These are phyloP conservation scores for Microcera coccophila DNA, from an alignment of 2,329 filamentous ascomycete species.

Conservation along the genomic window DNA sequence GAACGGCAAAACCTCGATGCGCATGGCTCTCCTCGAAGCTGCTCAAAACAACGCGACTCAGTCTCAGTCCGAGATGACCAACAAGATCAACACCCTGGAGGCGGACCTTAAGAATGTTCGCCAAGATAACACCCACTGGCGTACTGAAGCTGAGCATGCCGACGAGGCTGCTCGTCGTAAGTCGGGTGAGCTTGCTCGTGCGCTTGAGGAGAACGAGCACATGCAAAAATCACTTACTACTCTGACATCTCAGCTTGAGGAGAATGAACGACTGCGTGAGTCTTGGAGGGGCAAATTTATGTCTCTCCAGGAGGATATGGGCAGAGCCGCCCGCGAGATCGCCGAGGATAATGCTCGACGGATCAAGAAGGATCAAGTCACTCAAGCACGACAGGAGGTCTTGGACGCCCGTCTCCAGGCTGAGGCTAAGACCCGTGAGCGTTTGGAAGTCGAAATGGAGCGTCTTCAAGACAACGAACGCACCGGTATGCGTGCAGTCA, in stretches of 20 bases:
- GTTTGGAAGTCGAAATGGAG: constrained; percentile 63
- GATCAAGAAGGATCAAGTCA: constrained; percentile 73
- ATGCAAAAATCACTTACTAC: constrained; percentile 70
- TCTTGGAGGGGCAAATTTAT: constrained; percentile 81
- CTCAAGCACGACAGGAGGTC: constrained; percentile 74
- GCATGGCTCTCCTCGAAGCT: constrained; percentile 63
- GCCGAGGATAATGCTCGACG: constrained; percentile 77
- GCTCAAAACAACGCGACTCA: constrained; percentile 58
- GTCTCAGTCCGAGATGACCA: constrained; percentile 52
- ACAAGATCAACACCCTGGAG: constrained; percentile 52
- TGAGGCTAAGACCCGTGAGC: constrained; percentile 66
- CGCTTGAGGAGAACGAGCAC: constrained; percentile 62
- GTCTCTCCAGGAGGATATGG: constrained; percentile 83
- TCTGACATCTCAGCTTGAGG: constrained; percentile 74
- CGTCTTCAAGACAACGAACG: constrained; percentile 62
- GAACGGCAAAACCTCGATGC: constrained; percentile 54
- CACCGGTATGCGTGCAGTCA: constrained; percentile 60
- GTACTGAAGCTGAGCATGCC: constrained; percentile 57
- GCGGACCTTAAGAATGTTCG: constrained; percentile 52
- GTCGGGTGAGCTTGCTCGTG: constrained; percentile 46
- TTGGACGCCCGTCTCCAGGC: constrained; percentile 73
- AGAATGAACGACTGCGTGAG: constrained; percentile 80
- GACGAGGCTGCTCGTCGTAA: constrained; percentile 49
- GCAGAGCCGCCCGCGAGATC: constrained; percentile 70
- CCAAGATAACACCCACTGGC: constrained; percentile 58